These are phyloP conservation scores for Mortierella sp. DNA, from an alignment of 371 early-diverging fungal genomes.

Conservation along the genomic window DNA sequence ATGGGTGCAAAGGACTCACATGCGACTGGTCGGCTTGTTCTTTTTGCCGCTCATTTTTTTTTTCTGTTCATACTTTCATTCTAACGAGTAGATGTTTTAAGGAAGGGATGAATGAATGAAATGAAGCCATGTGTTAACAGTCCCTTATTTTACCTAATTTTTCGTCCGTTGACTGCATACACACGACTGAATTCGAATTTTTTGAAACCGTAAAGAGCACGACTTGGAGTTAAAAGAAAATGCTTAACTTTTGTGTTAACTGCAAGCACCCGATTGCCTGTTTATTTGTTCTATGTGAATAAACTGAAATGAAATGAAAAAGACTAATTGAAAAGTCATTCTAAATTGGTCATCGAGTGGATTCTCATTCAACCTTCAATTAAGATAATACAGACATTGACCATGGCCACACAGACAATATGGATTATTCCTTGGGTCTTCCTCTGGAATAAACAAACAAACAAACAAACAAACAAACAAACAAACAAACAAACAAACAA, in stretches of 20 bases:
- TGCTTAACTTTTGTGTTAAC: no score
- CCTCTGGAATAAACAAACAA: not conserved
- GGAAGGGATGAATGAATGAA: not conserved
- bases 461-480: not conserved
- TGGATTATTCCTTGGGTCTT: not conserved
- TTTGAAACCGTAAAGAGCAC: no score
- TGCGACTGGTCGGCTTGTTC: not conserved
- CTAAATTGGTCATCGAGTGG: not conserved
- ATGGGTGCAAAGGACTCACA: not conserved
- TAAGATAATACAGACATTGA: not conserved
- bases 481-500: not conserved
- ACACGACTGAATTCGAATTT: no score
- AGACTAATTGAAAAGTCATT: not conserved
- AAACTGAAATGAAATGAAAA: not conserved
- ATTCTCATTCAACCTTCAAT: not conserved
- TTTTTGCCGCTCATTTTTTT: slow-evolving; percentile 9
- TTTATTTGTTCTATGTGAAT: not conserved
- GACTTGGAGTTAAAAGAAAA: no score
- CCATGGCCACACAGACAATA: slow-evolving; percentile 7
- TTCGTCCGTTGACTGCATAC: not conserved
- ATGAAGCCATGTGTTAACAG: not conserved
- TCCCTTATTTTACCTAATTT: not conserved
- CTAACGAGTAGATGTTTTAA: not conserved
- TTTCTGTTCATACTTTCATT: not conserved
- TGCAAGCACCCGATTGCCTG: not conserved